These are phyloP conservation scores for Russula olivacea DNA, from an alignment of 768 basidiomycete species.

Conservation along the genomic window DNA sequence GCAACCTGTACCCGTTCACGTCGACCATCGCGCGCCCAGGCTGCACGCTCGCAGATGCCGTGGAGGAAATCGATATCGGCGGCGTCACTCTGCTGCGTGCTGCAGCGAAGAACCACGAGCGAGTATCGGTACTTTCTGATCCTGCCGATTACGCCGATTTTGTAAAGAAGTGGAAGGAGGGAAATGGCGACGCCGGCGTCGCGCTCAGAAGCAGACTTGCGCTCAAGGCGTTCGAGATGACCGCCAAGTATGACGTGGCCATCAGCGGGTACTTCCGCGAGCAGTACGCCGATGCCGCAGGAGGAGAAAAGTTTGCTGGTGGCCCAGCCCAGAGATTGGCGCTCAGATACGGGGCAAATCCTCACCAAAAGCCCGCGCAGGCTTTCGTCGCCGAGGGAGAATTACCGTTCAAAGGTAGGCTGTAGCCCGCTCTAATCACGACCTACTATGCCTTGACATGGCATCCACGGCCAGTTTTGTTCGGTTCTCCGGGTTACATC, in stretches of 20 bases:
- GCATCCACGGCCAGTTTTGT: constrained; percentile 52
- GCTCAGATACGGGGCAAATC: constrained; percentile 94
- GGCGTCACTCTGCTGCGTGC: constrained; percentile 96
- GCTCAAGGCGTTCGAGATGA: constrained; percentile 96
- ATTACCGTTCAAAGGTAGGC: constrained; percentile 86
- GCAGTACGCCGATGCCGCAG: constrained; percentile 84
- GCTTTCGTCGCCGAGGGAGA: constrained; percentile 85
- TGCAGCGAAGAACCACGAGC: constrained; percentile 96
- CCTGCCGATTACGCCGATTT: constrained; percentile 84
- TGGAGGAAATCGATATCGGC: constrained; percentile 98
- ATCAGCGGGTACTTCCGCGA: constrained; percentile 96
- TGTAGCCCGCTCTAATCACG: neutral
- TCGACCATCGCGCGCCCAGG: constrained; percentile 82
- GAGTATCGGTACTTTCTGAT: constrained; percentile 85
- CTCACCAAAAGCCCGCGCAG: constrained; percentile 97
- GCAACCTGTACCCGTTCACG: constrained; percentile 98
- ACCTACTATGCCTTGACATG: neutral
- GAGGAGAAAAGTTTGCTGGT: constrained; percentile 55
- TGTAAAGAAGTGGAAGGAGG: constrained; percentile 66
- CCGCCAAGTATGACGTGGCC: constrained; percentile 89
- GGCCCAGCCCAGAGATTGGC: constrained; percentile 76
- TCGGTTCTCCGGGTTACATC: constrained; percentile 96
- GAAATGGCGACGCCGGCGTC: constrained; percentile 69
- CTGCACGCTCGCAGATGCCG: constrained; percentile 86
- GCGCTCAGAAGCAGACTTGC: constrained; percentile 72